Base-by-base conservation (phyloP, 1,139 yeast species). In the Martiniozyma asiatica region DNA sequence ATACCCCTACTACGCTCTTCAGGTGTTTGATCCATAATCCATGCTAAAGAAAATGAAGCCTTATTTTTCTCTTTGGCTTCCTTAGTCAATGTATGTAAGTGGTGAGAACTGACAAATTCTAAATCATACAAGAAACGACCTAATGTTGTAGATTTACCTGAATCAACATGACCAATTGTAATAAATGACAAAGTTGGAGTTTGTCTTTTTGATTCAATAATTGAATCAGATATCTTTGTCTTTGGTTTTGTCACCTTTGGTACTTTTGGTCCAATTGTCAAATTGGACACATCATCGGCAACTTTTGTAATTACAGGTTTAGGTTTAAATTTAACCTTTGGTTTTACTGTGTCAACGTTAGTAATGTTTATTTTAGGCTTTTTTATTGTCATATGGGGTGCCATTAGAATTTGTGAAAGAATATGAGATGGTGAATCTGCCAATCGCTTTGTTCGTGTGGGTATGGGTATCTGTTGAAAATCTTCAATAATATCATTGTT, bases 141-240 rank as follows among this genome's bases (percentile, higher is more conserved):
- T 72, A 92, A 79, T 21, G 92, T 60, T 0, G 99, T 92, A 3
- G 95, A 84, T 52, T 92, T 92, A 8, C 99, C 99, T 0, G 97
- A 94, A 58, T 92, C 99, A 13, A 92, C 97, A 57, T 92, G 98
- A 3, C 99, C 98, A 38, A 81, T 73, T 4, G 84, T 92, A 18
- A 84, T 94, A 51, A 82, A 79, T 13, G 87, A 73, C 33, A 76
- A 61, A 39, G 70, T 74, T 3, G 87, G 84, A 45, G 78, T 79
- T 10, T 51, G 36, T 23, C 55, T 55, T 22, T 30, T 30, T 5
- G 26, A 15, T 8, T n/a, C 15, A 3, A 30, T 13, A 8, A 17
- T 6, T 6, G 18, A 17, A 17, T 17, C 18, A 17, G 24, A 10
- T 9, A 20, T 26, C 6, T 59, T 58, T 36, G 55, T 53, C 35